Conservation (phyloP, 352 stramenopile genomes). For the Plasmopara halstedii region DNA sequence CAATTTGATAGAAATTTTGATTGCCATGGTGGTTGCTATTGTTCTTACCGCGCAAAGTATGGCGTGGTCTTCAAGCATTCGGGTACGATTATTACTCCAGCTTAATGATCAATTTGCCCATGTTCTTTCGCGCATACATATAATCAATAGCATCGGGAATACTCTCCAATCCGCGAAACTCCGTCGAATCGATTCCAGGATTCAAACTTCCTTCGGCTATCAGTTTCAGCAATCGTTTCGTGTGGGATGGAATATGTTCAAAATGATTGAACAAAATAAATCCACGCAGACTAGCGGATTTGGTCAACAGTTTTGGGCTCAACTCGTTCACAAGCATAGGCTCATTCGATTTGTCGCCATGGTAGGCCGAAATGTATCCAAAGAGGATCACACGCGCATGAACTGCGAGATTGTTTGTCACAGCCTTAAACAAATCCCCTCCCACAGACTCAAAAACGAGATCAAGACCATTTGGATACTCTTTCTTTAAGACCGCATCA, state of each 20-base stretch:
- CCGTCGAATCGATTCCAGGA: constrained; percentile 29
- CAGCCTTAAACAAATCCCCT: constrained; percentile 30
- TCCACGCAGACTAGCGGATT: constrained; percentile 31
- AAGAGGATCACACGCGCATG: constrained; percentile 52
- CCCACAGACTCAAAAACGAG: constrained; percentile 53
- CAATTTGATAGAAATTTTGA: too few species aligned
- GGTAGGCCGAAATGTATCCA: constrained; percentile 40
- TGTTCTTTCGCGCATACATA: constrained; percentile 62
- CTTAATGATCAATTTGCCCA: constrained; percentile 76
- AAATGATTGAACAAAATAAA: constrained; percentile 35
- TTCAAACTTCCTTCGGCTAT: constrained; percentile 40
- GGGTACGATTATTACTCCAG: too few species aligned
- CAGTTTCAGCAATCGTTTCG: constrained; percentile 30
- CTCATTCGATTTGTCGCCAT: constrained; percentile 11
- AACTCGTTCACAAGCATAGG: constrained; percentile 19
- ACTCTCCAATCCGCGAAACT: constrained; percentile 41
- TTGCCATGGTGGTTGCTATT: too few species aligned
- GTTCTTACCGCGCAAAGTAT: too few species aligned
- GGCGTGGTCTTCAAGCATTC: too few species aligned
- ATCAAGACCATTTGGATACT: too few species aligned
- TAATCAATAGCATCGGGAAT: constrained; percentile 54
- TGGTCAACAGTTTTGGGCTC: constrained; percentile 17
- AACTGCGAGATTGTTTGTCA: constrained; percentile 40
- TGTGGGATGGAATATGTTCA: constrained; percentile 31
- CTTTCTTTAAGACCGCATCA: too few species aligned